Conservation (phyloP, 768 basidiomycete genomes). For the Leucogyrophana mollusca region DNA sequence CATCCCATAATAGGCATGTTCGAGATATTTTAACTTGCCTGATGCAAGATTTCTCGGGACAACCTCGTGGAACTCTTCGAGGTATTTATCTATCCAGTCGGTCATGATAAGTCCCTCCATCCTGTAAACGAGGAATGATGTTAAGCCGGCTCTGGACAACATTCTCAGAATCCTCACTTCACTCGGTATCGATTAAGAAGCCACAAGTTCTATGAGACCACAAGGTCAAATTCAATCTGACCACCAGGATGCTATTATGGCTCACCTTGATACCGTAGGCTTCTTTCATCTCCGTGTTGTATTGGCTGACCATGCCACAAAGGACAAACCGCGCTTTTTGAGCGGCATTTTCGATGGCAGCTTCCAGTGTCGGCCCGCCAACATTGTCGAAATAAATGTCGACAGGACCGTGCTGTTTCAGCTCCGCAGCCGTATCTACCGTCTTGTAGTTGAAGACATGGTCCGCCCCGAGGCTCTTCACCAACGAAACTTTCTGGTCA, state of each 20-base stretch:
- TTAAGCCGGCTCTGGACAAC: neutral
- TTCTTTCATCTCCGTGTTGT: constrained; percentile 29
- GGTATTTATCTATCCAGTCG: constrained; percentile 9
- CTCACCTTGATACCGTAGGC: constrained; percentile 15
- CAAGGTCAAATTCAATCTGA: neutral
- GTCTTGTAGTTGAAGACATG: constrained; percentile 78
- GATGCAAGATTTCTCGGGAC: constrained; percentile 37
- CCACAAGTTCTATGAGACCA: constrained; percentile 1
- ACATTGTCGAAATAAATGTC: constrained; percentile 55
- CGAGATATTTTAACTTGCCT: constrained; percentile 45
- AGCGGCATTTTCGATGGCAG: constrained; percentile 47
- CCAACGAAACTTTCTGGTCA: constrained; percentile 68
- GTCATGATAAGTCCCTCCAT: constrained; percentile 4
- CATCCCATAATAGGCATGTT: constrained; percentile 42
- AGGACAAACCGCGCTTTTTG: constrained; percentile 47
- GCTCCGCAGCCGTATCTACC: constrained; percentile 44
- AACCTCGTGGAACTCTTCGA: constrained; percentile 43
- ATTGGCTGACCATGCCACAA: constrained; percentile 5
- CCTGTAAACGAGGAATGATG: neutral
- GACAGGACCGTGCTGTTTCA: constrained; percentile 56
- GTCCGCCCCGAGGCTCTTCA: constrained; percentile 63
- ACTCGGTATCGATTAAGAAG: neutral
- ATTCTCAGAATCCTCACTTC: neutral
- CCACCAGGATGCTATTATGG: neutral
- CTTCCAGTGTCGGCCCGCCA: constrained; percentile 58